phyloP scores from a whole-genome alignment of 208 protist species.

The Leishmania major region DNA sequence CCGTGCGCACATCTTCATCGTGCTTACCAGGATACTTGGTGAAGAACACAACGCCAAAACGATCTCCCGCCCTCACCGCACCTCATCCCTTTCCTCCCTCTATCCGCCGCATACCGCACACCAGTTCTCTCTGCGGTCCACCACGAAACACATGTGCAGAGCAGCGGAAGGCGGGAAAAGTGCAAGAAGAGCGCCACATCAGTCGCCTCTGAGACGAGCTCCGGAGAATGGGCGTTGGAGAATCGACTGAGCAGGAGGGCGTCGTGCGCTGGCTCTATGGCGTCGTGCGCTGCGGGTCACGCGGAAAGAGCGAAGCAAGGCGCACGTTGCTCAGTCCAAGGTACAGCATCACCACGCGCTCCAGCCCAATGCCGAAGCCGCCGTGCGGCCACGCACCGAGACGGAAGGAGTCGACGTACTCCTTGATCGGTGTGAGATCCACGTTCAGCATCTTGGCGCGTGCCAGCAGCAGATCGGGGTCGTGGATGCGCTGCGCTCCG shows the following conservation, averaged over 20 bases:
- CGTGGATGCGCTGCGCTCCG: slow-evolving; percentile 99
- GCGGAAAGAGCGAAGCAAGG: slow-evolving; percentile 98
- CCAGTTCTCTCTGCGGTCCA: neutral
- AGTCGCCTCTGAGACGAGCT: neutral
- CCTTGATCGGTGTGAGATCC: slow-evolving; percentile 86
- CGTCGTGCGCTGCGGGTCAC: slow-evolving; percentile 97
- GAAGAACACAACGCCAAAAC: neutral
- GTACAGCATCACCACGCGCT: slow-evolving; percentile 99
- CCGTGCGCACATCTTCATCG: neutral
- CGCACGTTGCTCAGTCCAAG: slow-evolving; percentile 98
- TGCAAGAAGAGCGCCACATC: neutral
- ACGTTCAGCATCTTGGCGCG: slow-evolving; percentile 83
- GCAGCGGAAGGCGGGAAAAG: neutral
- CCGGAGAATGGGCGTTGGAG: neutral
- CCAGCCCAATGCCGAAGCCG: slow-evolving; percentile 99
- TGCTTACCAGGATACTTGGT: neutral
- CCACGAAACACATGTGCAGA: neutral
- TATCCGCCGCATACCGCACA: neutral
- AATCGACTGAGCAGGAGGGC: neutral
- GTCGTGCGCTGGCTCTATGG: slow-evolving; percentile 52
- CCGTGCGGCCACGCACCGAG: slow-evolving; percentile 98
- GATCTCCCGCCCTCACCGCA: neutral
- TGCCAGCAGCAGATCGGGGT: slow-evolving; percentile 92
- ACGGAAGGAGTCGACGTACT: slow-evolving; percentile 99
- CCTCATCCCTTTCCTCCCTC: neutral